These are phyloP conservation scores for Aspergillus terreus DNA, from an alignment of 2,329 filamentous ascomycete genomes.

Conservation along the genomic window DNA sequence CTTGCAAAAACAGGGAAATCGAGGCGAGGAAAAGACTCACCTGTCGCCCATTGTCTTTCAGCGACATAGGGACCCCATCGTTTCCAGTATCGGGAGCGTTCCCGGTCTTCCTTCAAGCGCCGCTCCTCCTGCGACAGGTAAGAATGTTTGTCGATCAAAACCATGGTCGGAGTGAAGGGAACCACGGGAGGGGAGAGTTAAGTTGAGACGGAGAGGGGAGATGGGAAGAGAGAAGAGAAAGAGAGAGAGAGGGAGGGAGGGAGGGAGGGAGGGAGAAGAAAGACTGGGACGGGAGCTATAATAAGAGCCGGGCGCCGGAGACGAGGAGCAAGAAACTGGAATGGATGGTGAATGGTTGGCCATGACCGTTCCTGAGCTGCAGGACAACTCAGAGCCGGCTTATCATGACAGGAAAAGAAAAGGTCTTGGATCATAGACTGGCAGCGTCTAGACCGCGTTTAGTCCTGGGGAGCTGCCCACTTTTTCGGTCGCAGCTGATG, in stretches of 20 bases:
- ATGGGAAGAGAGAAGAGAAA: slow-evolving; percentile 3
- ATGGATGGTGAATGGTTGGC: slow-evolving; percentile 2
- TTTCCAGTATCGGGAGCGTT: slow-evolving; percentile 92
- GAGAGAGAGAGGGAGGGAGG: not conserved
- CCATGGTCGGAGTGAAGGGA: slow-evolving; percentile 56
- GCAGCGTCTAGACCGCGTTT: not conserved
- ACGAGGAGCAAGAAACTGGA: not conserved
- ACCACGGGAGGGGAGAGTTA: not conserved
- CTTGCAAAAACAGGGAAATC: not conserved
- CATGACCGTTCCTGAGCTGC: not conserved
- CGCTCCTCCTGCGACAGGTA: slow-evolving; percentile 88
- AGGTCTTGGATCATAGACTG: not conserved
- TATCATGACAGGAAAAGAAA: slow-evolving; percentile 1
- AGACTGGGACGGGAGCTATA: not conserved
- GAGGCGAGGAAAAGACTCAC: slow-evolving; percentile 46
- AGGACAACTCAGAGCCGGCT: slow-evolving; percentile 6
- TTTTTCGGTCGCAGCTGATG: not conserved
- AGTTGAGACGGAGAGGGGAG: not conserved
- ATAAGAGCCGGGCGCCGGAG: not conserved
- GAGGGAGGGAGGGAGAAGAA: not conserved
- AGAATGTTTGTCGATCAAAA: slow-evolving; percentile 82
- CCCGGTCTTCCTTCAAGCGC: slow-evolving; percentile 78
- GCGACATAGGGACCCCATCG: slow-evolving; percentile 94
- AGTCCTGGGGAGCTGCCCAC: not conserved
- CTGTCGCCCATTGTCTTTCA: slow-evolving; percentile 93